phyloP scores from a whole-genome alignment of 2,329 filamentous ascomycete genomes.

The Curvularia spicifera region DNA sequence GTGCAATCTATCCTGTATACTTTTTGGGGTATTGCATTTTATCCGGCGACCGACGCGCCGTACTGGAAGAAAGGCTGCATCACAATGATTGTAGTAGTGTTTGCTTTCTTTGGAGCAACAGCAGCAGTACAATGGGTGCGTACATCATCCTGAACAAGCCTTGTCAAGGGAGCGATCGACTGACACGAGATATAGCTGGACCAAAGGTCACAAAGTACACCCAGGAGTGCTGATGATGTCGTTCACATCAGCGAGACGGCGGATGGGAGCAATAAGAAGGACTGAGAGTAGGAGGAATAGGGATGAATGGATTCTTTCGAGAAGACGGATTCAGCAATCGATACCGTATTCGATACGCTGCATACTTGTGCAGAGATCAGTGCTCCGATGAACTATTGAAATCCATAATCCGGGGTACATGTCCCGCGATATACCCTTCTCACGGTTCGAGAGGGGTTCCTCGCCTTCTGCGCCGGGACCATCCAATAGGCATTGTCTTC shows the following conservation, averaged over 20 bases:
- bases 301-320: too few species aligned
- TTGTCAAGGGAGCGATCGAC: not conserved
- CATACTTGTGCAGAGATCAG: too few species aligned
- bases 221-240: not conserved
- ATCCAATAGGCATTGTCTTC: not conserved
- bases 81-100: constrained; percentile 44
- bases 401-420: not conserved
- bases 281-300: not conserved
- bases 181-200: constrained; percentile 3
- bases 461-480: not conserved
- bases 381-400: not conserved
- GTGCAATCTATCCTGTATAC: constrained; percentile 52
- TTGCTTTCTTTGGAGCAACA: constrained; percentile 35
- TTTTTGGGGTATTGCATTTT: constrained; percentile 55
- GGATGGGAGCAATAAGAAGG: constrained; percentile 1
- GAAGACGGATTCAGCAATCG: not conserved
- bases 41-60: constrained; percentile 52
- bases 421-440: not conserved
- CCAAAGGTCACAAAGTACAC: constrained; percentile 1
- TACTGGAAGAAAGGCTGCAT: constrained; percentile 53
- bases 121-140: constrained; percentile 33
- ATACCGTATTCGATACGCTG: not conserved
- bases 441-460: not conserved
- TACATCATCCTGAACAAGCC: not conserved
- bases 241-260: not conserved